These are phyloP conservation scores for Aspergillus sp. DNA, from an alignment of 2,329 filamentous ascomycete genomes.

Conservation along the genomic window DNA sequence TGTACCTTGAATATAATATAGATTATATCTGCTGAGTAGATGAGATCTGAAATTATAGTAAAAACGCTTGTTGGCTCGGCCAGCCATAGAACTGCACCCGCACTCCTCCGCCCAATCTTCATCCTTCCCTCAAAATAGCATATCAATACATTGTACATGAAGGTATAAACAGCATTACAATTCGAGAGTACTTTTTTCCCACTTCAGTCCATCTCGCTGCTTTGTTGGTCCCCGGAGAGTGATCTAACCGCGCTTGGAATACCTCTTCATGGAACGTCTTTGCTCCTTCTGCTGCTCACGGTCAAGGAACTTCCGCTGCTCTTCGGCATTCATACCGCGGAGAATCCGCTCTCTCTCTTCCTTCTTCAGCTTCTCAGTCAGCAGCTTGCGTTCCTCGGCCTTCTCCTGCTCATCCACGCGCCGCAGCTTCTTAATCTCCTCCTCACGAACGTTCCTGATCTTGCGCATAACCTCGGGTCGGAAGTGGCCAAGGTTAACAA, in stretches of 20 bases:
- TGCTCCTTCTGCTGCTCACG: slow-evolving; percentile 75
- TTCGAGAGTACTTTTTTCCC: slow-evolving; percentile 16
- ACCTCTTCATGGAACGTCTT: slow-evolving; percentile 63
- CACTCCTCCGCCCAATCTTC: background rate
- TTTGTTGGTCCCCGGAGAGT: background rate
- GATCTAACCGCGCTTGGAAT: slow-evolving; percentile 52
- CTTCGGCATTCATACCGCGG: slow-evolving; percentile 73
- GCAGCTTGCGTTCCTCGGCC: slow-evolving; percentile 58
- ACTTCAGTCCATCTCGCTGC: background rate
- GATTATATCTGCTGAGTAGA: background rate
- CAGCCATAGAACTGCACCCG: background rate
- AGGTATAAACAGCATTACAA: slow-evolving; percentile 21
- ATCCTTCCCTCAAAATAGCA: slow-evolving; percentile 10
- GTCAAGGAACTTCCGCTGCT: slow-evolving; percentile 82
- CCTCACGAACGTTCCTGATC: slow-evolving; percentile 75
- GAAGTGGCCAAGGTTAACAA: slow-evolving; percentile 78
- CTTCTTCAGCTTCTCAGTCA: slow-evolving; percentile 68
- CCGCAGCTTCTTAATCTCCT: slow-evolving; percentile 74
- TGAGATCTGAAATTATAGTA: background rate
- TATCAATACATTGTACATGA: slow-evolving; percentile 25
- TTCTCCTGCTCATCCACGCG: slow-evolving; percentile 73
- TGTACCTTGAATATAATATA: background rate
- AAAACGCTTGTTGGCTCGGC: background rate
- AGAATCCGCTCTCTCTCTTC: slow-evolving; percentile 84
- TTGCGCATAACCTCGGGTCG: slow-evolving; percentile 86